Evolutionary conservation across 805 yeast genomes (phyloP).

Genomic region (Lachancea fermentati): DNA sequence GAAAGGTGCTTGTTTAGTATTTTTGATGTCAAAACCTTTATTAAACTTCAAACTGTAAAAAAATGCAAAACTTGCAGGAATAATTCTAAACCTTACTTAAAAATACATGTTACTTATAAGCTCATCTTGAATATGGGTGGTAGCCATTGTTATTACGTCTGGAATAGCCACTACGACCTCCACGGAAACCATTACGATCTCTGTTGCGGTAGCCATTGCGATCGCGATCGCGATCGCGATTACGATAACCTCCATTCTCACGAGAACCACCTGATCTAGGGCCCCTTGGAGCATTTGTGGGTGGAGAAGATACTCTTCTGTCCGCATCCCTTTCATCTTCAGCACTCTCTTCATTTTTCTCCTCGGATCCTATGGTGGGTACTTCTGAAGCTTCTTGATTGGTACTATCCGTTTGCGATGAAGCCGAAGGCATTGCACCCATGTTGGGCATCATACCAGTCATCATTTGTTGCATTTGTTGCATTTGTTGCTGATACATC

Average conservation of each 20-base stretch:
- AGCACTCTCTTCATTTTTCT: slow-evolving; percentile 20
- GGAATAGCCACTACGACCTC: slow-evolving; percentile 19
- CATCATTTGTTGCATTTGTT: slow-evolving; percentile 33
- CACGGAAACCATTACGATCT: slow-evolving; percentile 16
- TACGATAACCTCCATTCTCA: slow-evolving; percentile 26
- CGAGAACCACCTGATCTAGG: slow-evolving; percentile 34
- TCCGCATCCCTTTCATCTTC: slow-evolving; percentile 19
- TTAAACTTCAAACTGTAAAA: background rate
- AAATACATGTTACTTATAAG: background rate
- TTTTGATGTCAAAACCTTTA: no score
- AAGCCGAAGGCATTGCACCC: slow-evolving; percentile 15
- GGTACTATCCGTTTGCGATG: slow-evolving; percentile 21
- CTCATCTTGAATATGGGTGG: slow-evolving; percentile 32
- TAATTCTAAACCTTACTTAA: background rate
- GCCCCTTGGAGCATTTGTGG: slow-evolving; percentile 45
- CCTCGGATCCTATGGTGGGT: slow-evolving; percentile 27
- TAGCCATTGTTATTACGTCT: slow-evolving; percentile 25
- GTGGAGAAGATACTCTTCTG: slow-evolving; percentile 22
- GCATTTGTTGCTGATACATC: slow-evolving; percentile 33
- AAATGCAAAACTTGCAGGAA: background rate
- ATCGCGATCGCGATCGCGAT: slow-evolving; percentile 16
- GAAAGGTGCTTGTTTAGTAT: no score
- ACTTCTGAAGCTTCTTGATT: slow-evolving; percentile 21
- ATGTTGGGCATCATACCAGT: slow-evolving; percentile 20
- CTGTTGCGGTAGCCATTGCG: slow-evolving; percentile 16